Evolutionary conservation across 2,329 filamentous ascomycete genomes (phyloP), one percentile per base, ranked within the genome.

Genomic region (Nemania diffusa): DNA sequence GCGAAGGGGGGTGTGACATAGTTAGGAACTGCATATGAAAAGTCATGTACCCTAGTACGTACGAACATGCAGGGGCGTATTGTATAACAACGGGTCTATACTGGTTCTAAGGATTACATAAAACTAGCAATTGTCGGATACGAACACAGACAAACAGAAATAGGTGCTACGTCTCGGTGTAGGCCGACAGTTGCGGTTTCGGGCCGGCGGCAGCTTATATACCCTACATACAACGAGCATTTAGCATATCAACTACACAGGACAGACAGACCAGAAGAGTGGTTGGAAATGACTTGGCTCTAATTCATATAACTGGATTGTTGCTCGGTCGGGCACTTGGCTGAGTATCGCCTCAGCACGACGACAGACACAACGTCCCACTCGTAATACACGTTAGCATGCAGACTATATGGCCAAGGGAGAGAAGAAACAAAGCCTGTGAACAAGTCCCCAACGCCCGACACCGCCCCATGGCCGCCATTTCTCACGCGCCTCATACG

Each of bases 401-500:
- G 71, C 72, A 72, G 72, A 73, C 67, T 72, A 71, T 72, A 59
- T 70, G 70, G 63, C 67, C 65, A 72, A 71, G 72, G 72, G 74
- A 71, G 72, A 73, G 73, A 73, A 71, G 73, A 75, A 72, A 74
- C 75, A 77, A 77, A 76, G 73, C 76, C 73, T 78, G 60, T 74
- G 42, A 57, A 71, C 69, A 67, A 68, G 52, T 58, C 42, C 61
- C 70, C 67, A 62, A 65, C 58, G 57, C 61, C 69, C 67, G 37
- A 72, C 65, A 68, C 71, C 69, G 62, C 50, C 27, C 60, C 65
- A 53, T 67, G 42, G n/a, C 51, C 64, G 52, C 60, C 64, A 22
- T 57, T n/a, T n/a, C n/a, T n/a, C n/a, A n/a, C 37, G 44, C 42
- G 55, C 62, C 58, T 60, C 62, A 70, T 67, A 58, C 32, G 65